Evolutionary conservation across 1,284 basidiomycete genomes (phyloP).

Genomic region (Marasmius sp.): DNA sequence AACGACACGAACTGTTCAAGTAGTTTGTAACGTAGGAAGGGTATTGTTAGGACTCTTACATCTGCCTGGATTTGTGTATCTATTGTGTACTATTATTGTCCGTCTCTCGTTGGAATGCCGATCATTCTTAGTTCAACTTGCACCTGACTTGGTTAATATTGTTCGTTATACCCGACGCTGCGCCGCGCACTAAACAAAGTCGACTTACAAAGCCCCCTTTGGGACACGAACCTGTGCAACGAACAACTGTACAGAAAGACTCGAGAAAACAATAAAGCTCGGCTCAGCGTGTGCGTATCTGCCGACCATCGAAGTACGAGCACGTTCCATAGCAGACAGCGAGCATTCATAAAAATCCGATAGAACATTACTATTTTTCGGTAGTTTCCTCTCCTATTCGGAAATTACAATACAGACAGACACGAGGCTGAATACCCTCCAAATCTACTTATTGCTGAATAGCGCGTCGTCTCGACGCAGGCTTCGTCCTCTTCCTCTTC

Average conservation of each 20-base stretch:
- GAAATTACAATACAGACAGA: not conserved
- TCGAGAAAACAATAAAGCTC: too few relatives aligned
- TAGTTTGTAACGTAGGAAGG: not conserved
- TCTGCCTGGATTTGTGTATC: not conserved
- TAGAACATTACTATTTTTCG: not conserved
- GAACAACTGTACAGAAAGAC: too few relatives aligned
- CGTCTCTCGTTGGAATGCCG: not conserved
- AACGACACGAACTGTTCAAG: not conserved
- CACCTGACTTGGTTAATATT: not conserved
- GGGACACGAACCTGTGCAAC: too few relatives aligned
- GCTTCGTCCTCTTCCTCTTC: conserved; percentile 80
- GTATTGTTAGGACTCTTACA: not conserved
- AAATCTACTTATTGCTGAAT: conserved; percentile 25
- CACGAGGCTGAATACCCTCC: not conserved
- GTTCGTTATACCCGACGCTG: not conserved
- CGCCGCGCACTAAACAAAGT: too few relatives aligned
- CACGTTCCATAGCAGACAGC: too few relatives aligned
- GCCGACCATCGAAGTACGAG: too few relatives aligned
- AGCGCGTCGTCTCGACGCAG: conserved; percentile 55
- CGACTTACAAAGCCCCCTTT: too few relatives aligned
- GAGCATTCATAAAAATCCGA: too few relatives aligned
- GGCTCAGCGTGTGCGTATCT: too few relatives aligned
- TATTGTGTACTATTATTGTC: not conserved
- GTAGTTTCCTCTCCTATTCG: not conserved
- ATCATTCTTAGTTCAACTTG: not conserved